Conservation (phyloP, 495 filamentous ascomycete genomes). For the Podospora conica region DNA sequence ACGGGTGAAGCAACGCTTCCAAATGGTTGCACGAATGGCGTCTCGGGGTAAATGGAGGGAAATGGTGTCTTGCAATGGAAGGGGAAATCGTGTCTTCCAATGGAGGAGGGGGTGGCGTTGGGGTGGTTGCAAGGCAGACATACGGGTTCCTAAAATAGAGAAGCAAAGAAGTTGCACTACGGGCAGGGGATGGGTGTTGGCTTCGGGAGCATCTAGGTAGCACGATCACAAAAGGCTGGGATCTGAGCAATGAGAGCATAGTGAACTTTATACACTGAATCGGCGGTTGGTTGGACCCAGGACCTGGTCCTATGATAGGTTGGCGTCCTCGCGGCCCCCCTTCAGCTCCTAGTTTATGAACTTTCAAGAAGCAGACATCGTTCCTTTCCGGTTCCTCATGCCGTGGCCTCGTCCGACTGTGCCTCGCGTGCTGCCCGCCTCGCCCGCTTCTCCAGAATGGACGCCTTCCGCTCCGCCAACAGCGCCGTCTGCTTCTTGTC, state of each 20-base stretch:
- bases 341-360: neutral
- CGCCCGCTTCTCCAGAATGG: constrained; percentile 81
- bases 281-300: neutral
- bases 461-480: constrained; percentile 66
- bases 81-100: neutral
- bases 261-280: constrained; percentile 14
- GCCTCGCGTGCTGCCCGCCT: constrained; percentile 60
- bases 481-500: constrained; percentile 69
- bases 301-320: neutral
- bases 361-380: neutral
- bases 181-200: neutral
- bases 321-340: neutral
- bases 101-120: neutral
- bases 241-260: constrained; percentile 4
- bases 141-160: neutral
- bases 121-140: neutral
- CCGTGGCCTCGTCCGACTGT: constrained; percentile 16
- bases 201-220: neutral
- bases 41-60: neutral
- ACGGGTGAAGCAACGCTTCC: neutral
- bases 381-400: constrained; percentile 12
- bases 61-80: neutral
- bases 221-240: neutral
- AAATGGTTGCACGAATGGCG: neutral
- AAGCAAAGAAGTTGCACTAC: neutral